A percentile compares a stretch with the other conserved stretches of the same genome.
Evolutionary conservation across 129 eudicot genomes (phyloP).

Genomic region (Gnaphalium uliginosum): DNA sequence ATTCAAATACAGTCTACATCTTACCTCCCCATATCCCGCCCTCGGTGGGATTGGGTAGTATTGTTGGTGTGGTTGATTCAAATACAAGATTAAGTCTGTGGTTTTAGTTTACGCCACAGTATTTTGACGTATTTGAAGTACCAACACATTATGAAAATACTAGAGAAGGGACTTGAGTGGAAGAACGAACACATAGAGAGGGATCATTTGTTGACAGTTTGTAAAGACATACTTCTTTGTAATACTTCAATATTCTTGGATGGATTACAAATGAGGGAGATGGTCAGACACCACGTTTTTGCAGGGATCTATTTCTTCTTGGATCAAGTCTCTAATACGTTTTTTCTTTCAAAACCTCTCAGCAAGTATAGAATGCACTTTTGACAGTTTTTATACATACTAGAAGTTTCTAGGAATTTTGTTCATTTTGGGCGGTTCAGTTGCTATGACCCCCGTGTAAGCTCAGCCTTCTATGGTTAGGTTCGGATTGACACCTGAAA

Average conservation of each 20-base stretch:
- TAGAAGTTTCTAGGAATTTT: background rate
- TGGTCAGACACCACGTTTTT: background rate
- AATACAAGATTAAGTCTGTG: background rate
- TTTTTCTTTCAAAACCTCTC: background rate
- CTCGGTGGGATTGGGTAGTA: too few relatives aligned
- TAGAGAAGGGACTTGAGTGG: background rate
- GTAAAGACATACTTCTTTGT: background rate
- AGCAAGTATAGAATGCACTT: background rate
- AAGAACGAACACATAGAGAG: background rate
- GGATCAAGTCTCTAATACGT: background rate
- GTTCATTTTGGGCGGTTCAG: background rate
- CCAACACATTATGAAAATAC: background rate
- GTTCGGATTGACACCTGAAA: background rate
- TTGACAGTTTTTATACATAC: background rate
- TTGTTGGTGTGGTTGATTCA: too few relatives aligned
- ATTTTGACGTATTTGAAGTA: background rate
- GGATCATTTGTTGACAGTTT: background rate
- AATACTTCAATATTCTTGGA: background rate
- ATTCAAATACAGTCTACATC: too few relatives aligned
- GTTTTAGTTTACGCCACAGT: background rate
- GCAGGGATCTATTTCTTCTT: background rate
- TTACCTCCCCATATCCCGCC: too few relatives aligned
- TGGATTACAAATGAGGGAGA: too few relatives aligned
- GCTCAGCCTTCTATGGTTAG: constrained; percentile 1
- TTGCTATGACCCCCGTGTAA: background rate